Conservation (phyloP, 345 rosid species). For the Eutrema yunnanense region DNA sequence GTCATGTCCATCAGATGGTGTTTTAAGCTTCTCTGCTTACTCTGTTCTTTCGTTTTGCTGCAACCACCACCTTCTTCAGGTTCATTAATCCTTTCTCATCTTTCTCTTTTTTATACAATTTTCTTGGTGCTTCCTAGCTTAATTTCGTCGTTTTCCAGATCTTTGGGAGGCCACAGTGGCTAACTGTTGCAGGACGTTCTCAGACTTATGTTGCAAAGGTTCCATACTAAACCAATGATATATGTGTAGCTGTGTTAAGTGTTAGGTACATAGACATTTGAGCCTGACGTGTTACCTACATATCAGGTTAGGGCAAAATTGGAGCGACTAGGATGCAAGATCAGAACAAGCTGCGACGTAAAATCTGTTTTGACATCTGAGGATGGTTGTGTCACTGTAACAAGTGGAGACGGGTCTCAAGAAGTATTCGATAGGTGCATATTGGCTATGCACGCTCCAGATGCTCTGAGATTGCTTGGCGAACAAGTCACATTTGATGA, state of each 20-base stretch:
- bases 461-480: conserved; percentile 62
- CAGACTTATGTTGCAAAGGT: conserved; percentile 71
- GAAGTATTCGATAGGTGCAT: conserved; percentile 52
- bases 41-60: conserved; percentile 79
- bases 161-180: conserved; percentile 90
- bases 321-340: conserved; percentile 57
- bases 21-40: conserved; percentile 74
- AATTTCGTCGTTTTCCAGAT: conserved; percentile 36
- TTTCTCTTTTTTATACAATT: not conserved
- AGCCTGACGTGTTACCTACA: not conserved
- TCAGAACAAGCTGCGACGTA: conserved; percentile 54
- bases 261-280: not conserved
- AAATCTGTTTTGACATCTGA: conserved; percentile 41
- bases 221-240: not conserved
- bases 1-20: conserved; percentile 78
- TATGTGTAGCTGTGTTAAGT: not conserved
- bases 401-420: conserved; percentile 40
- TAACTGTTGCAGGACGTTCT: conserved; percentile 65
- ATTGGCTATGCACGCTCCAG: conserved; percentile 73
- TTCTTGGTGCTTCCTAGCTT: not conserved
- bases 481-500: conserved; percentile 67
- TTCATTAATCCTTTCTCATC: conserved; percentile 2
- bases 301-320: conserved; percentile 59
- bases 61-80: conserved; percentile 91
- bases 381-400: conserved; percentile 40